Base-by-base conservation (phyloP, 345 rosid genomes). In the Eucalyptus victrix region DNA sequence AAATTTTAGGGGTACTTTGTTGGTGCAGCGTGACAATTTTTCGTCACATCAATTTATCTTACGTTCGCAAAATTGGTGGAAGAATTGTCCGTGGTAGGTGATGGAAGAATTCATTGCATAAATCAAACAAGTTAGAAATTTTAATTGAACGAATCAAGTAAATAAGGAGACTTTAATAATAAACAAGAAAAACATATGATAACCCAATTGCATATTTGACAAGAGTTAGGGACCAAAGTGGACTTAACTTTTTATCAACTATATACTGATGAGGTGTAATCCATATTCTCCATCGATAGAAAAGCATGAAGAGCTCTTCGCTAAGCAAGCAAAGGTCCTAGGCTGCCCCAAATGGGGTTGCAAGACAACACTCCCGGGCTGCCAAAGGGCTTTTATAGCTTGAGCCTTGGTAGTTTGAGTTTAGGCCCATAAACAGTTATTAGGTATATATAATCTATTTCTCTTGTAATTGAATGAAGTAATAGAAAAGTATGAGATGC, bases 261-360 rank as follows among this genome's bases (percentile, higher is more conserved):
- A 11, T 21, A 37, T 37, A 6, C 24, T 2, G 26, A 53, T 21
- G 0, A 21, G 58, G 58, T 53, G 58, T 53, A 19, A 53, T 53
- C 2, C 5, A 19, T 8, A 53, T 1, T 19, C 58, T 53, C 0
- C 58, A 19, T 53, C 4, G 0, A 53, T 2, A 8, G 2, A 19
- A 21, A 53, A 4, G 26, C 26, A 21, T 2, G 11, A 53, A 53
- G 5, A 53, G 2, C 11, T 53, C 58, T 53, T 21, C 5, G 2
- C 26, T 53, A 21, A 53, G 58, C 2, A 19, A 0, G 26, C 0
- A 53, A 53, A 1, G 58, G 58, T 53, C 58, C 58, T 53, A 8
- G 11, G 26, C 24, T 1, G 2, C 26, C 26, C 58, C 26, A 8
- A 53, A 53, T 1, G 58, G 24, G 58, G 58, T 19, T 53, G 58